These are phyloP conservation scores for Tilletia caries DNA, from an alignment of 1,284 basidiomycete species.

Conservation along the genomic window DNA sequence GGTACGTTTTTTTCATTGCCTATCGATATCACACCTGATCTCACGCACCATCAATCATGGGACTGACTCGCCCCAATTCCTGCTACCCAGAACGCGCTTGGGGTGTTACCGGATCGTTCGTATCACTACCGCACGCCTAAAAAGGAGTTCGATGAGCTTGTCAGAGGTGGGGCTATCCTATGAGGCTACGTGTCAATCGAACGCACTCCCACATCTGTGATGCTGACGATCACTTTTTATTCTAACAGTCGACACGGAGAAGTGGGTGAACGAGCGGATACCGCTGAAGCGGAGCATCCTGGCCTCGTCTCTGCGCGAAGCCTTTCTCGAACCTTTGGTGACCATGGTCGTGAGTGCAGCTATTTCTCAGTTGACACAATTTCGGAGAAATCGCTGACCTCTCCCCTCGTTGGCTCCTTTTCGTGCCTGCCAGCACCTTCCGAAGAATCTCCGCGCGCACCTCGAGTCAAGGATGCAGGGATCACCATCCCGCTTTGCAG, in stretches of 20 bases:
- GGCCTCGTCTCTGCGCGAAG: neutral
- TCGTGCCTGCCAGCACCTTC: neutral
- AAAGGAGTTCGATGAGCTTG: no score
- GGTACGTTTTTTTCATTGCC: no score
- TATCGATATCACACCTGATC: no score
- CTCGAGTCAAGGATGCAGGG: neutral
- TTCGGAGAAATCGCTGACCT: neutral
- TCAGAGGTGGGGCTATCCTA: no score
- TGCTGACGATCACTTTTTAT: neutral
- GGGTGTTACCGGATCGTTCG: no score
- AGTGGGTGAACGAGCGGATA: neutral
- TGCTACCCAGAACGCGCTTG: no score
- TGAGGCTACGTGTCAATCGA: no score
- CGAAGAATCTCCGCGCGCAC: neutral
- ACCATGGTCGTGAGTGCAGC: neutral
- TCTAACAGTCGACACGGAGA: neutral
- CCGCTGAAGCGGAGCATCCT: constrained; percentile 3
- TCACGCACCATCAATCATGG: no score
- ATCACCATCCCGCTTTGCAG: neutral
- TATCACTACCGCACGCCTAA: no score
- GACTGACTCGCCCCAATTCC: no score
- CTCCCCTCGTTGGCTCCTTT: neutral
- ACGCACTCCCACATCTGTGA: neutral
- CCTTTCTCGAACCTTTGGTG: neutral
- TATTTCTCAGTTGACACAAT: neutral